Evolutionary conservation across 345 rosid species (phyloP).

Genomic region (Arabis hirsuta): DNA sequence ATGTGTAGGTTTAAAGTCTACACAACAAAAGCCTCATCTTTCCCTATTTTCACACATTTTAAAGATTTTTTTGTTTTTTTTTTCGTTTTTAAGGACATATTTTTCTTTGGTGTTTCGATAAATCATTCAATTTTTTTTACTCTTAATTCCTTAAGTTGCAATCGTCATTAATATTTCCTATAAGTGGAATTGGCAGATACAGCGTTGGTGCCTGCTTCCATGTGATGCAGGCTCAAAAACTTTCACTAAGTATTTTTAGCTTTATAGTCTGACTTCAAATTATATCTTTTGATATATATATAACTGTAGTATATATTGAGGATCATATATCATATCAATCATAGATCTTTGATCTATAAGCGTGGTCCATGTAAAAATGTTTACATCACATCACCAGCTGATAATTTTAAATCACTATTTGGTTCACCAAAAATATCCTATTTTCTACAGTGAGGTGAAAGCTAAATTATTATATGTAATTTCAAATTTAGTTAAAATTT

Average conservation of each 20-base stretch:
- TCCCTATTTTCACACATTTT: conserved; percentile 24
- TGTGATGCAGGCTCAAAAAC: conserved; percentile 38
- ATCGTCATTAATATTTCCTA: conserved; percentile 29
- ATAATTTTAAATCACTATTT: conserved; percentile 1
- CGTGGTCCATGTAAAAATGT: conserved; percentile 46
- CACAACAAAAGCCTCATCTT: conserved; percentile 17
- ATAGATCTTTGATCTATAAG: conserved; percentile 42
- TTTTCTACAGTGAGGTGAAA: conserved; percentile 28
- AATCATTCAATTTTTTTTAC: conserved; percentile 6
- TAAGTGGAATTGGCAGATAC: conserved; percentile 37
- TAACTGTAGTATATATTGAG: conserved; percentile 31
- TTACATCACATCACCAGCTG: conserved; percentile 44
- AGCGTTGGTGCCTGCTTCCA: conserved; percentile 13
- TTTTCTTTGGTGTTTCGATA: not conserved
- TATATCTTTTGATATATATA: conserved; percentile 27
- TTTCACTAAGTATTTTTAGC: conserved; percentile 33
- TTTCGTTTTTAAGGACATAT: not conserved
- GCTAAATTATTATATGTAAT: not conserved
- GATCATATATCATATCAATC: conserved; percentile 40
- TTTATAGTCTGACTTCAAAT: conserved; percentile 41
- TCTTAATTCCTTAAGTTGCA: conserved; percentile 19
- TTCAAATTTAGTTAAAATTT: not conserved
- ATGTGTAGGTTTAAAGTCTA: conserved; percentile 38
- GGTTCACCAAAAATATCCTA: not conserved
- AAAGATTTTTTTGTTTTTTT: not conserved